Evolutionary conservation across 2,329 filamentous ascomycete species (phyloP).

Genomic region (Calonectria multiphialidica): DNA sequence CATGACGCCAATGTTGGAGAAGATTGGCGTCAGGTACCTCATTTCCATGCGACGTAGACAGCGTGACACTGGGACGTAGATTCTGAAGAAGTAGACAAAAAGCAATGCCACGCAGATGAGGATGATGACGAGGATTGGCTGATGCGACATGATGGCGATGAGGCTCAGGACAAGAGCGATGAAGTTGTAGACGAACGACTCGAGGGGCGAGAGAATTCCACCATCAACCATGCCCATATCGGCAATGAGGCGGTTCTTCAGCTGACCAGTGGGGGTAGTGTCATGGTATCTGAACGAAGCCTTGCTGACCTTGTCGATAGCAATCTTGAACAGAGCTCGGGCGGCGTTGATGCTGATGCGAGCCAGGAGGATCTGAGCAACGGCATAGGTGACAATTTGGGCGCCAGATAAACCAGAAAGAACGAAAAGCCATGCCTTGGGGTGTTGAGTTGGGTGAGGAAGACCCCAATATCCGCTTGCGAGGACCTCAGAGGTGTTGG

Average conservation of each 20-base stretch:
- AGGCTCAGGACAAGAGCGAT: conserved; percentile 81
- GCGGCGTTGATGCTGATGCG: conserved; percentile 85
- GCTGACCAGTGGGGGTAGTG: conserved; percentile 85
- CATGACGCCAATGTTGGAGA: conserved; percentile 92
- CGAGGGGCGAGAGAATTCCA: conserved; percentile 81
- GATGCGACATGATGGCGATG: conserved; percentile 82
- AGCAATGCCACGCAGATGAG: conserved; percentile 74
- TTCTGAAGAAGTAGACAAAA: conserved; percentile 81
- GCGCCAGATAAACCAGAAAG: conserved; percentile 75
- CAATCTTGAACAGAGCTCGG: conserved; percentile 78
- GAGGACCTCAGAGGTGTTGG: conserved; percentile 31
- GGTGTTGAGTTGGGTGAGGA: conserved; percentile 75
- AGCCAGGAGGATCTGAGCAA: conserved; percentile 76
- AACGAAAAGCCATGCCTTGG: conserved; percentile 79
- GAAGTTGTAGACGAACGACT: conserved; percentile 75
- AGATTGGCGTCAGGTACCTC: conserved; percentile 87
- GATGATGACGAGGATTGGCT: conserved; percentile 81
- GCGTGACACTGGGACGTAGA: conserved; percentile 86
- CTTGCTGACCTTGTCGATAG: conserved; percentile 79
- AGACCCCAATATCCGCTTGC: conserved; percentile 45
- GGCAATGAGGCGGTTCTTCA: conserved; percentile 93
- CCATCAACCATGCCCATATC: conserved; percentile 93
- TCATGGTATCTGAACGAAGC: conserved; percentile 94
- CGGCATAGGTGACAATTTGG: conserved; percentile 69
- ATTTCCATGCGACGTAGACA: conserved; percentile 87